Evolutionary conservation across 1,139 yeast species (phyloP).

Genomic region (Yamadazyma dushanensis): DNA sequence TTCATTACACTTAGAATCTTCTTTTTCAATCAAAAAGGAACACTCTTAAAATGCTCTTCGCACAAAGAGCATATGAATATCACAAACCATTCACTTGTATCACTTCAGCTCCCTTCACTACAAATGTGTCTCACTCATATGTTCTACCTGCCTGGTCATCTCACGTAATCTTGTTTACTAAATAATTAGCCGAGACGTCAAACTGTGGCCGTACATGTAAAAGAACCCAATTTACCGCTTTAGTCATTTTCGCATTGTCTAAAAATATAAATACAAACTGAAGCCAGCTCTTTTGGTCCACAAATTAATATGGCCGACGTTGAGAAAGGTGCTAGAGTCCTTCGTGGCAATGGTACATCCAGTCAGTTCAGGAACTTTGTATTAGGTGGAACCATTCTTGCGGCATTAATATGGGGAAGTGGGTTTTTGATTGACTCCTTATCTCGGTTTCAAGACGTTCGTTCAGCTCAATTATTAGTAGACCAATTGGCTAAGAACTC

Average conservation of each 20-base stretch:
- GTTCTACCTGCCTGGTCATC: too few species aligned
- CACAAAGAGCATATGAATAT: too few species aligned
- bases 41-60: too few species aligned
- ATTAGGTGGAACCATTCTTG: constrained; percentile 16
- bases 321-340: background rate
- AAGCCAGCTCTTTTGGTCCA: background rate
- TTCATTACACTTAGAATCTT: too few species aligned
- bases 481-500: constrained; percentile 2
- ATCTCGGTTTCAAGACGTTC: constrained; percentile 16
- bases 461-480: background rate
- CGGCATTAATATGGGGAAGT: constrained; percentile 34
- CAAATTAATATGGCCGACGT: background rate
- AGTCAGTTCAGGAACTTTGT: constrained; percentile 7
- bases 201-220: background rate
- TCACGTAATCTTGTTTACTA: too few species aligned
- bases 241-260: constrained; percentile 1
- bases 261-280: background rate
- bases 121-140: too few species aligned
- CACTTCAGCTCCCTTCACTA: too few species aligned
- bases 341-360: background rate
- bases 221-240: too few species aligned
- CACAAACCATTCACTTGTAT: too few species aligned
- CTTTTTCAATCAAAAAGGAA: too few species aligned
- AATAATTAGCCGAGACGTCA: too few species aligned
- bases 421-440: constrained; percentile 32